Evolutionary conservation across 2,329 filamentous ascomycete genomes (phyloP), one percentile per base, ranked within the genome.

Genomic region (Chrysoporthe deuterocubensis): DNA sequence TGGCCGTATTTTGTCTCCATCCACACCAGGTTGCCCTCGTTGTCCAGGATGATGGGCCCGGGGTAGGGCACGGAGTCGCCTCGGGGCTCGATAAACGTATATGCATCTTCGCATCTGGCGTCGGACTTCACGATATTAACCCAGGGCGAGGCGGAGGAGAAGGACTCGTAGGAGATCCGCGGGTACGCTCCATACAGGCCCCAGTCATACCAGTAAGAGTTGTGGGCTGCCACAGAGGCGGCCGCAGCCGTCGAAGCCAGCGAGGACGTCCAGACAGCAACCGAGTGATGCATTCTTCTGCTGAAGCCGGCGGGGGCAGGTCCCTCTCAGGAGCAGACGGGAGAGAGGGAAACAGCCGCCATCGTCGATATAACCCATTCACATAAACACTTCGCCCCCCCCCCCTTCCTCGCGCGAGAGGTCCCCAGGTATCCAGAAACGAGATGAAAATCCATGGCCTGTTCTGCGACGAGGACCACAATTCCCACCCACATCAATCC

Each of bases 11-110:
- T 72, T n/a, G 68, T 71, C 44, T 71, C 64, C 67, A 72, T 74
- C 57, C 74, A 76, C 1, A 76, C 74, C 14, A 75, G 67, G 46
- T 73, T 74, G 21, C 75, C 74, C 6, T 66, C 62, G 26, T 66
- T 69, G 37, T 72, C 71, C 18, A 75, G 62, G 52, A 76, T 75
- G 50, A 76, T 71, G 26, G 73, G 73, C 0, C 70, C 69, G 11
- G 70, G 67, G 18, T 61, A 64, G 9, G 59, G 48, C 6, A 72
- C 67, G 34, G 59, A 67, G 46, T 64, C 65, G 21, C 71, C 71
- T 1, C 71, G 70, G 4, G 69, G 71, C 16, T 69, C 66, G 16
- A 72, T 52, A 11, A 72, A 64, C n/a, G 71, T 70, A 46, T 56
- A 65, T 21, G 64, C 66, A 63, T 70, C 65, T 14, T 67, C 67